Conservation (phyloP, 805 yeast species). For the Pichia sporocuriosa region DNA sequence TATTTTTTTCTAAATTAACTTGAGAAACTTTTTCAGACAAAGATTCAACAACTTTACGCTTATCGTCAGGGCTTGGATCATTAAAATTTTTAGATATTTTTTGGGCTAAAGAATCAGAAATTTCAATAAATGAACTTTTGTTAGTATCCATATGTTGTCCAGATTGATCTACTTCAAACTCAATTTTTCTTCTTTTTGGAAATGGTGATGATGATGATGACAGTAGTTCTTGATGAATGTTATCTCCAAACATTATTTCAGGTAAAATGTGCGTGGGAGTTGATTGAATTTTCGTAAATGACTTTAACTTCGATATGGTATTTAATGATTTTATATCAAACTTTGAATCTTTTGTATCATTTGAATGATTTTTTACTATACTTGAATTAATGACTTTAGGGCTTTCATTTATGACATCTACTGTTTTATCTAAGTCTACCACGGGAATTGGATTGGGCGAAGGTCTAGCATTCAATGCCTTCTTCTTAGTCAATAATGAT, state of each 20-base stretch:
- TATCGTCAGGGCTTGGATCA: constrained; percentile 80
- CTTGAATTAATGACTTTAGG: too few species aligned
- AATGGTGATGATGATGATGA: background rate
- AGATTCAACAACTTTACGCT: constrained; percentile 19
- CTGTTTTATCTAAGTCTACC: too few species aligned
- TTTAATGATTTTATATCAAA: too few species aligned
- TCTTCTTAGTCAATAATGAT: background rate
- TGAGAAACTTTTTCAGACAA: constrained; percentile 22
- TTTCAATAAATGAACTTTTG: background rate
- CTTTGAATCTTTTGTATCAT: too few species aligned
- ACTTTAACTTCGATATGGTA: too few species aligned
- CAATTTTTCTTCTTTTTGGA: constrained; percentile 7
- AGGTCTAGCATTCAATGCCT: background rate
- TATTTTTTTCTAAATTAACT: constrained; percentile 11
- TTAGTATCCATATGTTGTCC: background rate
- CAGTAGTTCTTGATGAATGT: too few species aligned
- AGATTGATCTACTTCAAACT: background rate
- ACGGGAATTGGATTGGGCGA: too few species aligned
- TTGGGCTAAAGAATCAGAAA: constrained; percentile 27
- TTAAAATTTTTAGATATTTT: constrained; percentile 49
- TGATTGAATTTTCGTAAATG: background rate
- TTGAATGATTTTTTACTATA: too few species aligned
- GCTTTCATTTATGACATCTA: too few species aligned
- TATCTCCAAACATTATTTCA: constrained; percentile 1
- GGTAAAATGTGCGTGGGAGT: constrained; percentile 6